These are phyloP conservation scores for Bauhinia variegata DNA, from an alignment of 306 rosid genomes.

Conservation along the genomic window DNA sequence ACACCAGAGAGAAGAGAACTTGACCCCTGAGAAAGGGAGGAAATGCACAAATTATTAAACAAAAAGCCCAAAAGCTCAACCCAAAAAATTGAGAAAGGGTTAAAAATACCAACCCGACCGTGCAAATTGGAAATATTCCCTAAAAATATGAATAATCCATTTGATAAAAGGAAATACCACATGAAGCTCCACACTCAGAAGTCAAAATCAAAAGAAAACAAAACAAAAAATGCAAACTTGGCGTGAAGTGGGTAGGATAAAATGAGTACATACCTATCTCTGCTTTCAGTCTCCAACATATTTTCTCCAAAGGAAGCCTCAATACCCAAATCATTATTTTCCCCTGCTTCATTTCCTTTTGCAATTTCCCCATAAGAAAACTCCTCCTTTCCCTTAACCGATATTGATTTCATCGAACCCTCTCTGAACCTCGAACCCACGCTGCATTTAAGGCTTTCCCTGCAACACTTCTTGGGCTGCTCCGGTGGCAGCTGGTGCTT, in stretches of 20 bases:
- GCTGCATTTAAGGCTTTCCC: constrained; percentile 18
- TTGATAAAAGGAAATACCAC: neutral
- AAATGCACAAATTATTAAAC: too few relatives aligned
- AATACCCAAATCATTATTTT: constrained; percentile 34
- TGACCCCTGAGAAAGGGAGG: too few relatives aligned
- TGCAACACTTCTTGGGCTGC: constrained; percentile 32
- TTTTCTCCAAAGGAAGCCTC: constrained; percentile 73
- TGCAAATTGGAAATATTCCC: too few relatives aligned
- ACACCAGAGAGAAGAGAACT: too few relatives aligned
- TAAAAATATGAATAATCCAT: too few relatives aligned
- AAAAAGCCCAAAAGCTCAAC: too few relatives aligned
- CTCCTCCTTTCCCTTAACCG: constrained; percentile 12
- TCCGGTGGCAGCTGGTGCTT: constrained; percentile 19
- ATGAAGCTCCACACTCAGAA: neutral
- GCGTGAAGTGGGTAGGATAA: neutral
- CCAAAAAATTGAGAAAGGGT: too few relatives aligned
- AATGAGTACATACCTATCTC: constrained; percentile 55
- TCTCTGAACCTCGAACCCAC: constrained; percentile 40
- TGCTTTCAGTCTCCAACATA: constrained; percentile 49
- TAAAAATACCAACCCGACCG: too few relatives aligned
- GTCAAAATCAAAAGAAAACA: neutral
- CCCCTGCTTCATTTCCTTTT: constrained; percentile 32
- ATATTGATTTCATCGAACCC: constrained; percentile 28
- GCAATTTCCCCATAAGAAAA: constrained; percentile 10
- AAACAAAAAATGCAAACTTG: neutral